Conservation (phyloP, 2,329 filamentous ascomycete species). For the Alternaria postmessia region DNA sequence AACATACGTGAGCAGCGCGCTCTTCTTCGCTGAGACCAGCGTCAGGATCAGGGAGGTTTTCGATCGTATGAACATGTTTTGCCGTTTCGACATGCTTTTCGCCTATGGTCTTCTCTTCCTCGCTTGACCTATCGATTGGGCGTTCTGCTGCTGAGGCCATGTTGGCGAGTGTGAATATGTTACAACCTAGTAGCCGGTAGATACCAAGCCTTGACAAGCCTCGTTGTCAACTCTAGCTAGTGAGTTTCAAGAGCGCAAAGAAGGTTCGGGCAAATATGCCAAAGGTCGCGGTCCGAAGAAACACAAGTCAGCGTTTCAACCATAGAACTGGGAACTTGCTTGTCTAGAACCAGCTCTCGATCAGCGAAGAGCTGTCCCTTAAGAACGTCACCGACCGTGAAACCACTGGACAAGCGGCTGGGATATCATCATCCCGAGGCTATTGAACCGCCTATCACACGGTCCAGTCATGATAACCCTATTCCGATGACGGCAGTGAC, state of each 20-base stretch:
- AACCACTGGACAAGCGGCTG: conserved; percentile 10
- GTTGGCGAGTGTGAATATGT: not conserved
- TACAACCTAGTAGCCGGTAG: not conserved
- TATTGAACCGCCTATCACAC: conserved; percentile 14
- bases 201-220: not conserved
- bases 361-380: conserved; percentile 1
- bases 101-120: conserved; percentile 32
- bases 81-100: conserved; percentile 16
- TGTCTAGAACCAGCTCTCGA: not conserved
- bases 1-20: conserved; percentile 65
- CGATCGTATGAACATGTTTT: conserved; percentile 23
- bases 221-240: not conserved
- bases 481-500: not conserved
- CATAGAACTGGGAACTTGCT: conserved; percentile 4
- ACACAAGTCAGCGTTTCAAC: not conserved
- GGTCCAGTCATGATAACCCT: not conserved
- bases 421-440: conserved; percentile 22
- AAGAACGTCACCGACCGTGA: conserved; percentile 5
- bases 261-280: not conserved
- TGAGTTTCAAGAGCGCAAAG: not conserved
- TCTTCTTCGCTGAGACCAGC: conserved; percentile 71
- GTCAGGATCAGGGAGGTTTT: conserved; percentile 64
- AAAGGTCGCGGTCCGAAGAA: not conserved
- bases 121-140: conserved; percentile 24
- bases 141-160: conserved; percentile 37